phyloP scores from a whole-genome alignment of 257 asterid genomes.

The Verbascum thapsus region DNA sequence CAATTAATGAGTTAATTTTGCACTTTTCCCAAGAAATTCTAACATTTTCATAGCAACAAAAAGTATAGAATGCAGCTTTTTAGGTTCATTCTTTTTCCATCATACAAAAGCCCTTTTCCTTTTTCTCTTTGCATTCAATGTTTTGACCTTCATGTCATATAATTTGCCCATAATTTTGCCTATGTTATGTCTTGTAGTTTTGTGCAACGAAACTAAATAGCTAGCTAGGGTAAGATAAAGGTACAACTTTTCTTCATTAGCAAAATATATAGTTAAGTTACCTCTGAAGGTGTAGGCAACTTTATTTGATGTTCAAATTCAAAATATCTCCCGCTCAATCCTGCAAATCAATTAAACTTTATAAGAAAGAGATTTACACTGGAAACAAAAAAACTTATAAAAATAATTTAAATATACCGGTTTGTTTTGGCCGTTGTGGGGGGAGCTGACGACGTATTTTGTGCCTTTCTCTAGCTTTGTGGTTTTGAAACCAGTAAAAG shows the following conservation, averaged over 20 bases:
- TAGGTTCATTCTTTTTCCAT: slow-evolving; percentile 45
- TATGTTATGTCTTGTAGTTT: slow-evolving; percentile 33
- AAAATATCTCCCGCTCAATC: slow-evolving; percentile 37
- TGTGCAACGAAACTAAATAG: slow-evolving; percentile 22
- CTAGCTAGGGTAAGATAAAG: neutral
- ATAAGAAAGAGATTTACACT: too few relatives aligned
- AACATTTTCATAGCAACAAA: slow-evolving; percentile 41
- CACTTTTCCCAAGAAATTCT: slow-evolving; percentile 53
- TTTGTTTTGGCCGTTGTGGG: slow-evolving; percentile 29
- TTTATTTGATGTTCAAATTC: slow-evolving; percentile 41
- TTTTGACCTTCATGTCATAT: slow-evolving; percentile 36
- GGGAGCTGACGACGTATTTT: slow-evolving; percentile 63
- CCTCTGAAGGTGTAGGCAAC: slow-evolving; percentile 43
- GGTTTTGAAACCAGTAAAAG: slow-evolving; percentile 86
- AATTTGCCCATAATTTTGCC: slow-evolving; percentile 47
- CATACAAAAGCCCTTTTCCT: slow-evolving; percentile 35
- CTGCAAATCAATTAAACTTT: slow-evolving; percentile 35
- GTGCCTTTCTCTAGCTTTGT: slow-evolving; percentile 82
- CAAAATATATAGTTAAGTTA: neutral
- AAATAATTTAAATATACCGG: slow-evolving; percentile 27
- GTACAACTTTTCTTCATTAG: neutral
- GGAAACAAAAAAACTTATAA: too few relatives aligned
- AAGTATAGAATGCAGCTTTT: slow-evolving; percentile 48
- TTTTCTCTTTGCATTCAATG: slow-evolving; percentile 17
- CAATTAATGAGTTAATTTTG: slow-evolving; percentile 33